Evolutionary conservation across 495 filamentous ascomycete genomes (phyloP).

Genomic region (Saxophila tyrrhenica): DNA sequence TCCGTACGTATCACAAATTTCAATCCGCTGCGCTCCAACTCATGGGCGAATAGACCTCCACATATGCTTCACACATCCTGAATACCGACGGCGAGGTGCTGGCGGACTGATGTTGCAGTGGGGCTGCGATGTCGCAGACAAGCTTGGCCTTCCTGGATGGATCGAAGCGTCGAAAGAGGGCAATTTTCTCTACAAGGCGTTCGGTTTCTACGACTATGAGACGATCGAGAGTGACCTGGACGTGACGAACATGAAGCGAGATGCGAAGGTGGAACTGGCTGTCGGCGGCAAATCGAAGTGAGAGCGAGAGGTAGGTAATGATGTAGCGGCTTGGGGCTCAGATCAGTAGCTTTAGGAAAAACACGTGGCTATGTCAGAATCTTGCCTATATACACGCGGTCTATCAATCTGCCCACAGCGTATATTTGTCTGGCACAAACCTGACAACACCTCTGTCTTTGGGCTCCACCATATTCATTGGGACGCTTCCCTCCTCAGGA

Average conservation of each 20-base stretch:
- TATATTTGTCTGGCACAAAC: neutral
- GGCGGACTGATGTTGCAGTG: conserved; percentile 16
- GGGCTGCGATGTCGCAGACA: conserved; percentile 18
- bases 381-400: no score
- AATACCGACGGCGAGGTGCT: conserved; percentile 12
- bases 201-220: conserved; percentile 10
- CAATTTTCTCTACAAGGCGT: conserved; percentile 16
- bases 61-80: conserved; percentile 15
- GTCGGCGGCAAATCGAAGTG: neutral
- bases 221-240: neutral
- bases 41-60: conserved; percentile 7
- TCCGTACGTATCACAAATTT: conserved; percentile 2
- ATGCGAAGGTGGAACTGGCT: neutral
- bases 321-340: no score
- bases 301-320: no score
- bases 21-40: neutral
- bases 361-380: no score
- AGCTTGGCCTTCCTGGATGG: conserved; percentile 8
- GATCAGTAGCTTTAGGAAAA: no score
- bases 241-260: conserved; percentile 10
- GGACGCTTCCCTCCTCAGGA: no score
- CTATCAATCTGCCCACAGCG: neutral
- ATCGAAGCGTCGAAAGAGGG: conserved; percentile 12
- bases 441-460: neutral
- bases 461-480: neutral